These are phyloP conservation scores for Martiniozyma abietophila DNA, from an alignment of 805 yeast genomes.

Conservation along the genomic window DNA sequence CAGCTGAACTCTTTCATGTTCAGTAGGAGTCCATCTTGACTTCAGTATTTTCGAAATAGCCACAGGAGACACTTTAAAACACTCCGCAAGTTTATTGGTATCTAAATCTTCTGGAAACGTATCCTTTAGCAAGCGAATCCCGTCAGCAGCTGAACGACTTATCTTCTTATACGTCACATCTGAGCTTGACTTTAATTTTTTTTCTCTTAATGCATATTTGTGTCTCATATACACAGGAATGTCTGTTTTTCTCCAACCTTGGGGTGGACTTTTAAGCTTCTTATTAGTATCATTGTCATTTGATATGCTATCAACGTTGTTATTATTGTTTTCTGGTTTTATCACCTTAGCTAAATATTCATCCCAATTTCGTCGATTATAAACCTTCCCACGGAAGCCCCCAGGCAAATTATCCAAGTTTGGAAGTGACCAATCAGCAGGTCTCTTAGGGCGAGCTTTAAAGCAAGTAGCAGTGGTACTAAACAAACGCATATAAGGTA, in stretches of 20 bases:
- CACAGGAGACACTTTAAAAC: constrained; percentile 70
- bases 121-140: constrained; percentile 46
- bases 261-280: constrained; percentile 30
- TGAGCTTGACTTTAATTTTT: constrained; percentile 37
- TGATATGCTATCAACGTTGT: constrained; percentile 12
- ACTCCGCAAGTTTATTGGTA: constrained; percentile 48
- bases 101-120: constrained; percentile 50
- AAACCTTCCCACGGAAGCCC: constrained; percentile 27
- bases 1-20: constrained; percentile 38
- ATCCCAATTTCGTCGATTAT: constrained; percentile 23
- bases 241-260: constrained; percentile 34
- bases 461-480: background rate
- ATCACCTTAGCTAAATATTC: constrained; percentile 17
- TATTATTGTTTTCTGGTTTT: too few relatives aligned
- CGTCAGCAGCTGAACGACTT: constrained; percentile 60
- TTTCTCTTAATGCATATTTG: constrained; percentile 50
- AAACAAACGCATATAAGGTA: background rate
- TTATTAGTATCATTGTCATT: constrained; percentile 10
- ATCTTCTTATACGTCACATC: constrained; percentile 51
- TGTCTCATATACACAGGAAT: constrained; percentile 68
- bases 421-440: constrained; percentile 29
- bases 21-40: constrained; percentile 65
- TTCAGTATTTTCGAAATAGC: constrained; percentile 71
- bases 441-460: constrained; percentile 11
- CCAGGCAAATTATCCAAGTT: constrained; percentile 25